Base-by-base conservation (phyloP, 1,139 yeast species). In the Zygoascus meyerae region DNA sequence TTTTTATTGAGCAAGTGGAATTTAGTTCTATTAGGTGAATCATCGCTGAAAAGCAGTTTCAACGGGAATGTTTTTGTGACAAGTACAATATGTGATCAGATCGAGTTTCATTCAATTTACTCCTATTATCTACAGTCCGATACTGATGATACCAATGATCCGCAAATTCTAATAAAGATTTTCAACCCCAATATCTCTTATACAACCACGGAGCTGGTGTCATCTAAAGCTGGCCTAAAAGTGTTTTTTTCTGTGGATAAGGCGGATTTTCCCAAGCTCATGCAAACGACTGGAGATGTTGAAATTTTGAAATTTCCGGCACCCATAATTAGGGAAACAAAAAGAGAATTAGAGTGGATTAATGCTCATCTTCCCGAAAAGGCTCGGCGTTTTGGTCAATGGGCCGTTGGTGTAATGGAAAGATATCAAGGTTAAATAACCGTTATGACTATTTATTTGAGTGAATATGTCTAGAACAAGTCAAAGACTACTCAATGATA, bases 1-100 rank as follows among this genome's bases (percentile, higher is more conserved):
- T 58, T 60, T 14, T 76, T 74, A 54, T 31, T 85, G 0, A 71
- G 72, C 65, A 85, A 84, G 58, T 85, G 95, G 94, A 70, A 71
- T 34, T 47, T 83, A 1, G 15, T 44, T 14, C 35, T 38, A n/a
- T 16, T 35, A 10, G 42, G 39, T 2, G 26, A 43, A 8, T 7
- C 18, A 1, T 28, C 12, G 8, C 18, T 44, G 31, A 34, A 26
- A 9, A 9, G 38, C 18, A 31, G 30, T n/a, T 55, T 52, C 40
- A 56, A 55, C 5, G 47, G 45, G 9, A 52, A 54, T 31, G 42
- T 51, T 17, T 61, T 52, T 44, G 58, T 61, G 8, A 57, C 63
- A 18, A 52, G 61, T 6, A 53, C 55, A 6, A 47, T 61, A 15
- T 50, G 51, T 29, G 59, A 60, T 21, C 54, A 63, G 34, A 57